These are phyloP conservation scores for Penicillium parvum DNA, from an alignment of 495 filamentous ascomycete genomes.

Conservation along the genomic window DNA sequence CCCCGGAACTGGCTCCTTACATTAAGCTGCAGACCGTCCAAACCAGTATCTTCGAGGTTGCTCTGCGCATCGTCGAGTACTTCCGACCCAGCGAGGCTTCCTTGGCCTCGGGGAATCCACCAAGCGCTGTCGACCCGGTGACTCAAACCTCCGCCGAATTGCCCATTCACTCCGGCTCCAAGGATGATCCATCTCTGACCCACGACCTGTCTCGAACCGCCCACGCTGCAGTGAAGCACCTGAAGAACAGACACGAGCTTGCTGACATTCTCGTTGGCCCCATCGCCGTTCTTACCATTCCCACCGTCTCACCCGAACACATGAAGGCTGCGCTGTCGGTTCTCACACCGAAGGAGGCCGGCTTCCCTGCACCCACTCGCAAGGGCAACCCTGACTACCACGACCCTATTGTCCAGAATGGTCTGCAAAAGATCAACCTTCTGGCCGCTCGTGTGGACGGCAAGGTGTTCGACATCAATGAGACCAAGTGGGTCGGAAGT, in stretches of 20 bases:
- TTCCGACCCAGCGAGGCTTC: constrained; percentile 57
- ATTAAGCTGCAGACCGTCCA: constrained; percentile 78
- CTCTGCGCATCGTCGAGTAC: constrained; percentile 80
- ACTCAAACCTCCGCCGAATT: constrained; percentile 41
- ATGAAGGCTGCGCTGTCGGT: constrained; percentile 72
- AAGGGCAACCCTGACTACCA: constrained; percentile 74
- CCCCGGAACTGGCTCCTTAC: constrained; percentile 44
- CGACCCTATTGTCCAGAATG: constrained; percentile 69
- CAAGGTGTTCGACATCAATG: constrained; percentile 74
- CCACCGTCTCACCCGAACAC: constrained; percentile 74
- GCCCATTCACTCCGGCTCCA: constrained; percentile 24
- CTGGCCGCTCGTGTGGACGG: constrained; percentile 80
- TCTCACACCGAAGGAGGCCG: constrained; percentile 61
- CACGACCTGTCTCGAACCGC: constrained; percentile 74
- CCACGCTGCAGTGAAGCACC: constrained; percentile 52
- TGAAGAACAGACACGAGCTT: constrained; percentile 58
- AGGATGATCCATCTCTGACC: constrained; percentile 51
- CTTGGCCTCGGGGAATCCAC: constrained; percentile 19
- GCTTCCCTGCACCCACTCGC: constrained; percentile 72
- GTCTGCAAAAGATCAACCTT: constrained; percentile 79
- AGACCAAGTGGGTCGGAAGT: constrained; percentile 78
- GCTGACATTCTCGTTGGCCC: constrained; percentile 77
- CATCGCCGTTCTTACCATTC: constrained; percentile 73
- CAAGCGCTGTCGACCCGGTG: constrained; percentile 40
- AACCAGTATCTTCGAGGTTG: constrained; percentile 82